A percentile compares a stretch with the other conserved stretches of the same genome.
These are phyloP conservation scores for Diaporthe humulicola DNA, from an alignment of 2,329 filamentous ascomycete genomes.

Conservation along the genomic window DNA sequence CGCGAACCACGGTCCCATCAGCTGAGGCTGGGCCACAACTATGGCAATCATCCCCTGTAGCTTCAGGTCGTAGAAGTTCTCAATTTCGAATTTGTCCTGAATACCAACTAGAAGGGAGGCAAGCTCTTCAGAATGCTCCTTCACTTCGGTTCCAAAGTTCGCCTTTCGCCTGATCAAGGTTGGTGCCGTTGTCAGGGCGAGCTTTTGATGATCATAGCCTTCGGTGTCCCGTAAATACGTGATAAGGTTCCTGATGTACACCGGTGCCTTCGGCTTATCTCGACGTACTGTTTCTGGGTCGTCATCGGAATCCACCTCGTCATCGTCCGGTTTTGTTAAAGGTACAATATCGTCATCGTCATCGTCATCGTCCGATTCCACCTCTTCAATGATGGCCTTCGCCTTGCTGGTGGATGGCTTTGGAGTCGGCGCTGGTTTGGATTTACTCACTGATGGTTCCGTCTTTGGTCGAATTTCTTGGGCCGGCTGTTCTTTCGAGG, in stretches of 20 bases:
- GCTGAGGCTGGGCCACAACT: constrained; percentile 79
- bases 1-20: constrained; percentile 87
- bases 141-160: constrained; percentile 88
- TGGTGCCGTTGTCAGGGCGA: constrained; percentile 83
- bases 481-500: constrained; percentile 37
- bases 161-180: constrained; percentile 88
- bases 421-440: constrained; percentile 46
- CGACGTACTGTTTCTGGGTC: constrained; percentile 89
- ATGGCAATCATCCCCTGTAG: constrained; percentile 87
- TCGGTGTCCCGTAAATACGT: constrained; percentile 83
- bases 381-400: constrained; percentile 72
- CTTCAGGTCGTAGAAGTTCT: constrained; percentile 80
- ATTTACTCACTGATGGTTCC: constrained; percentile 47
- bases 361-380: constrained; percentile 71
- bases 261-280: constrained; percentile 85
- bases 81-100: constrained; percentile 87
- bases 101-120: constrained; percentile 82
- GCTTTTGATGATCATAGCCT: constrained; percentile 84
- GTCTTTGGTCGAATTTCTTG: constrained; percentile 30
- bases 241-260: constrained; percentile 91
- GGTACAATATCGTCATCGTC: constrained; percentile 78
- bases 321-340: constrained; percentile 89
- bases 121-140: constrained; percentile 85
- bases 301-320: constrained; percentile 92
- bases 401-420: constrained; percentile 50